These are phyloP conservation scores for Sphagnum contortum DNA, from an alignment of 225 moss, liverwort and hornwort species.

Conservation along the genomic window DNA sequence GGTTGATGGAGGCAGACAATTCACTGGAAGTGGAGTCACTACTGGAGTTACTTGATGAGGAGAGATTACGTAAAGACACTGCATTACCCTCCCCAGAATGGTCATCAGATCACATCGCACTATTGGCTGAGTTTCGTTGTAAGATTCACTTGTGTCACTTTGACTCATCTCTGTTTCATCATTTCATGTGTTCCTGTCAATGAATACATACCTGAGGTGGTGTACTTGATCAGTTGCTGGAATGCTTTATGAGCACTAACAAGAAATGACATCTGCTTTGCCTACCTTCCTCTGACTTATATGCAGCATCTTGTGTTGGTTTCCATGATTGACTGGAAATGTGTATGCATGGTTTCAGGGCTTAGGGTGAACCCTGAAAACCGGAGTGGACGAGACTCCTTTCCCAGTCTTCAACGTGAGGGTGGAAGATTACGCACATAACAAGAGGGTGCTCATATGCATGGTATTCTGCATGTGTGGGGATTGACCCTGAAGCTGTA, in stretches of 20 bases:
- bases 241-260: not conserved
- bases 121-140: conserved; percentile 26
- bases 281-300: not conserved
- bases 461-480: not conserved
- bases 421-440: not conserved
- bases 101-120: conserved; percentile 31
- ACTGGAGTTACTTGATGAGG: conserved; percentile 27
- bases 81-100: conserved; percentile 29
- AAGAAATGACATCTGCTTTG: too few species aligned
- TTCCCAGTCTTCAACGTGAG: not conserved
- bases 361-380: too few species aligned
- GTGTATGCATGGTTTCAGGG: too few species aligned
- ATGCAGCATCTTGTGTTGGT: conserved; percentile 18
- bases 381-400: too few species aligned
- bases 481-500: not conserved
- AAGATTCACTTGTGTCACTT: conserved; percentile 9
- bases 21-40: conserved; percentile 30
- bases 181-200: not conserved
- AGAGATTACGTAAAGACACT: conserved; percentile 17
- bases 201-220: not conserved
- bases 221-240: not conserved
- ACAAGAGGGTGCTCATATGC: too few species aligned
- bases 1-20: conserved; percentile 8
- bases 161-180: not conserved
- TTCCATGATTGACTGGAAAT: conserved; percentile 23